Percentiles rank a stretch among this genome's conserved stretches.
Conservation (phyloP, 371 early-diverging fungal species). For the Rhizopus stolonifer region DNA sequence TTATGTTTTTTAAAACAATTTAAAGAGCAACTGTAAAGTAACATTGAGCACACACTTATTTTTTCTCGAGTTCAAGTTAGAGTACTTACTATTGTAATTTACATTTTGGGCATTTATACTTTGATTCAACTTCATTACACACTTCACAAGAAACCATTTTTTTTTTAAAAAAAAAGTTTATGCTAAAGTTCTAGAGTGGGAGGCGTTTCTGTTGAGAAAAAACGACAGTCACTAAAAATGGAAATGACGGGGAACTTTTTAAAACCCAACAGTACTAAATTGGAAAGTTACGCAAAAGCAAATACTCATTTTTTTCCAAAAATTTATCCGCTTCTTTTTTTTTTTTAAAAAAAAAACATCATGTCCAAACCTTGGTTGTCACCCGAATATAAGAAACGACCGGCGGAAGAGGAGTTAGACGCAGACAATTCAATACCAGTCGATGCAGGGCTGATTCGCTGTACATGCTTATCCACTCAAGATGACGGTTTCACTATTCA, state of each 20-base stretch:
- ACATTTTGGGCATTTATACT: slow-evolving; percentile 48
- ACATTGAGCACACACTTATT: neutral
- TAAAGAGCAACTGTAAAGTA: slow-evolving; percentile 33
- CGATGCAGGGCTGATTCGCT: slow-evolving; percentile 88
- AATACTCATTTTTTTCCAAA: no score
- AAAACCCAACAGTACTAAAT: no score
- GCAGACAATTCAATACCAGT: neutral
- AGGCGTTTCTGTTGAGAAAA: no score
- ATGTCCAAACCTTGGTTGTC: no score
- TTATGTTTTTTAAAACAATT: slow-evolving; percentile 45
- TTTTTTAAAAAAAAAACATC: no score
- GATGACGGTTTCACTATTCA: slow-evolving; percentile 92
- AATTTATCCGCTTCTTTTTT: no score
- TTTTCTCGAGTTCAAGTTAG: neutral
- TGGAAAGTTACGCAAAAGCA: no score
- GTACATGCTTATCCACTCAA: slow-evolving; percentile 89
- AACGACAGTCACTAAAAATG: no score
- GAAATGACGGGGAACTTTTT: no score
- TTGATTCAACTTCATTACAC: slow-evolving; percentile 29
- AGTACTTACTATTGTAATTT: slow-evolving; percentile 34
- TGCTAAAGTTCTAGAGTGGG: no score
- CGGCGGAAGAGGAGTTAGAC: neutral
- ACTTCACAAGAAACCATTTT: slow-evolving; percentile 30
- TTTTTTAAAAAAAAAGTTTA: no score
- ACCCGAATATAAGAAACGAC: no score